phyloP scores from a whole-genome alignment of 208 protist species.

The Acanthamoeba castellanii region DNA sequence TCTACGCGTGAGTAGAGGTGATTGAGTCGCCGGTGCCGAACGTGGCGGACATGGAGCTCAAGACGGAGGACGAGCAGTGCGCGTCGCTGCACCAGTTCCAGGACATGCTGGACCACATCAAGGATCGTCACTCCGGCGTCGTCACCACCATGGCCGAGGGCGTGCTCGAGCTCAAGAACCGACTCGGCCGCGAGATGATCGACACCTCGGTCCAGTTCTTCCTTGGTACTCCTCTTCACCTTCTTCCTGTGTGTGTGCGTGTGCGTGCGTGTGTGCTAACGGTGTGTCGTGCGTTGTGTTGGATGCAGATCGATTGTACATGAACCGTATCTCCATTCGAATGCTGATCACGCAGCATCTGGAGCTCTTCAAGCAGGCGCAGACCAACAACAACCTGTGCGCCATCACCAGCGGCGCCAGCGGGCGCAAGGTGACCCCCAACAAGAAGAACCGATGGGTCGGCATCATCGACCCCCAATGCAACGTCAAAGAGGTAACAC shows the following conservation, averaged over 20 bases:
- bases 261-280: background rate
- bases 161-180: conserved; percentile 51
- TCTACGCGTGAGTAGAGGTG: conserved; percentile 10
- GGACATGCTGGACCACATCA: conserved; percentile 51
- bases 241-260: background rate
- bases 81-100: conserved; percentile 39
- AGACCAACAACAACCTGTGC: conserved; percentile 33
- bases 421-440: background rate
- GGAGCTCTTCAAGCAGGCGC: conserved; percentile 61
- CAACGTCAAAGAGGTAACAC: conserved; percentile 1
- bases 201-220: conserved; percentile 65
- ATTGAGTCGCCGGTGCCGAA: conserved; percentile 50
- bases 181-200: conserved; percentile 53
- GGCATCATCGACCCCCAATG: conserved; percentile 40
- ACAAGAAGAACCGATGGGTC: conserved; percentile 42
- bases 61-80: conserved; percentile 50
- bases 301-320: conserved; percentile 57
- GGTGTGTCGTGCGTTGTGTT: background rate
- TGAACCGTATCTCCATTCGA: conserved; percentile 66
- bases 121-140: conserved; percentile 26
- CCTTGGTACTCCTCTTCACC: background rate
- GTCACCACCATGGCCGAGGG: conserved; percentile 69
- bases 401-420: background rate
- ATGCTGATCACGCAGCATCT: conserved; percentile 69
- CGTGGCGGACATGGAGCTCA: conserved; percentile 28